Base-by-base conservation (phyloP, 805 yeast species). In the Candida orba region DNA sequence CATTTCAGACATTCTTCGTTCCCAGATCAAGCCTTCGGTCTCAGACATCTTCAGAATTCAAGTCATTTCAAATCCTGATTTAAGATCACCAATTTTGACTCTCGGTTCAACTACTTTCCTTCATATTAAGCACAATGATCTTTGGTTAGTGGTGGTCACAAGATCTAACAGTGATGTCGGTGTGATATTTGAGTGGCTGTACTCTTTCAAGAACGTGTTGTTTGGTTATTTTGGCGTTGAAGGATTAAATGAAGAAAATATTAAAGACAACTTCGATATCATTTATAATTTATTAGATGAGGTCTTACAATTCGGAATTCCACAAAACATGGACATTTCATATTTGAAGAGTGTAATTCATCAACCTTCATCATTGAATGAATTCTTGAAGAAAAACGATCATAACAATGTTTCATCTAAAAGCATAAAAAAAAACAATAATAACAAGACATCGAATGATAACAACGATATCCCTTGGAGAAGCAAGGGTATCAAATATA, bases 41-140 rank as follows among this genome's bases (percentile, higher is more conserved):
- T 71, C 93, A 15, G 97, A 90, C 53, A 86, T 89, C 27, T 91
- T 91, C 57, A 75, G 96, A n/a, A 81, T 89, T 43, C 96, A 91
- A 58, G 96, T 91, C 24, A 87, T 91, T 35, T 71, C 85, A 42
- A 75, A 81, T 44, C 69, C 75, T 4, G 80, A 75, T 20, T 66
- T 71, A n/a, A 66, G 80, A 49, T 75, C 87, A 0, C 91, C 93
- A 0, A 72, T 84, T 1, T 66, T 91, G 36, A 93, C 98, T 0
- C 65, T 93, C 36, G 98, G 98, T 1, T 86, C 95, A 0, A 93
- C 98, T 0, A 83, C 96, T 0, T 93, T 91, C 58, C 72, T 88
- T 42, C 90, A 88, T 57, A 80, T 86, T 39, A 77, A 76, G 50
- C 68, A 73, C 25, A 69, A 71, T 13, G 67, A 72, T 40, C 53